Conservation (phyloP, 306 rosid species). For the Acmispon strigosus region DNA sequence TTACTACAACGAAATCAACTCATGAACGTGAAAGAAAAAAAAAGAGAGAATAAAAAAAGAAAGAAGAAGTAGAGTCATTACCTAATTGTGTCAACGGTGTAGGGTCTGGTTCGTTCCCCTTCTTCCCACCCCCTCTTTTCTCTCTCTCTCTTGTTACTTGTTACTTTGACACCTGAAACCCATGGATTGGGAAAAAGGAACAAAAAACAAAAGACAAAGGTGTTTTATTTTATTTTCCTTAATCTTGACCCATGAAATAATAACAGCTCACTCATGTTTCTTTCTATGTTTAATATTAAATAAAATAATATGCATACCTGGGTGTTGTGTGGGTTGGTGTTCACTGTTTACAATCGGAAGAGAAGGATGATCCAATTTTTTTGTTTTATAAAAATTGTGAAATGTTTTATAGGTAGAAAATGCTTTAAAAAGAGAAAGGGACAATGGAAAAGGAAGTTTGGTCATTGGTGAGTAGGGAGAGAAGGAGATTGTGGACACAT, state of each 20-base stretch:
- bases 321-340: conserved; percentile 13
- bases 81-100: conserved; percentile 64
- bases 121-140: neutral
- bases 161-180: conserved; percentile 43
- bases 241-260: conserved; percentile 17
- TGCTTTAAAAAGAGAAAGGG: neutral
- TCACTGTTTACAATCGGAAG: conserved; percentile 8
- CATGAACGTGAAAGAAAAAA: conserved; percentile 8
- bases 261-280: conserved; percentile 31
- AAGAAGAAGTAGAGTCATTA: conserved; percentile 30
- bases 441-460: neutral
- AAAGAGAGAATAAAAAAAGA: neutral
- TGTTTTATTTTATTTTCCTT: neutral
- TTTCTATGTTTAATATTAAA: neutral
- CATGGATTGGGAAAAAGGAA: conserved; percentile 31
- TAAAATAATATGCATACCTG: conserved; percentile 7
- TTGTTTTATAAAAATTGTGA: neutral
- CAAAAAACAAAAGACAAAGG: conserved; percentile 25
- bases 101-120: conserved; percentile 23
- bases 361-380: neutral
- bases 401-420: neutral
- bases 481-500: conserved; percentile 32
- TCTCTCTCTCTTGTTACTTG: neutral
- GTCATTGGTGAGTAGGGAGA: conserved; percentile 15
- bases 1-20: conserved; percentile 16